Percentiles rank a stretch among this genome's conserved stretches.
phyloP scores from a whole-genome alignment of 345 rosid species.

The Sisymbrium irio region DNA sequence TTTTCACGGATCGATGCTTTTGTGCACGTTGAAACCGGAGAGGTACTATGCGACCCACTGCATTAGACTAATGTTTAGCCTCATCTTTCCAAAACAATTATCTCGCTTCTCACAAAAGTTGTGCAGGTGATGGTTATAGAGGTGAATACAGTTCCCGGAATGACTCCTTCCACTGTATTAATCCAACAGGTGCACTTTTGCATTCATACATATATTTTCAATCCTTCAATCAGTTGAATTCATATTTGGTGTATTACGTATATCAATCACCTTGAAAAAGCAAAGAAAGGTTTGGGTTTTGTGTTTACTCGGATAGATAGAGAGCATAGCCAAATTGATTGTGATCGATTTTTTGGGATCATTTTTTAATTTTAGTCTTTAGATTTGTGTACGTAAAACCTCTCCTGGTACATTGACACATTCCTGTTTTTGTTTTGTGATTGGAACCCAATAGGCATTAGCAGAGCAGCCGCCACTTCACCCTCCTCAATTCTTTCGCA shows the following conservation, averaged over 20 bases:
- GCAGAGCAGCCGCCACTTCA: conserved; percentile 80
- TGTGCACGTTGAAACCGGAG: conserved; percentile 83
- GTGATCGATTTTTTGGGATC: no score
- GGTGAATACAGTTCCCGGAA: conserved; percentile 94
- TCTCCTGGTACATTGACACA: not conserved
- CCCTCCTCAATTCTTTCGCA: conserved; percentile 77
- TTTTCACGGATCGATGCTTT: conserved; percentile 93
- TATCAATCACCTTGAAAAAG: not conserved
- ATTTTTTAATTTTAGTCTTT: not conserved
- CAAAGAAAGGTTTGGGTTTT: no score
- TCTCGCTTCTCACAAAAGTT: not conserved
- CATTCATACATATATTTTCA: not conserved
- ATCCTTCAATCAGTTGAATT: not conserved
- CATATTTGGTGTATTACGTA: not conserved
- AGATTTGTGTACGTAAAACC: not conserved
- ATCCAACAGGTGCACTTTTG: conserved; percentile 73
- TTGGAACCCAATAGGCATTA: conserved; percentile 55
- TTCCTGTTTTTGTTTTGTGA: conserved; percentile 14
- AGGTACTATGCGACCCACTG: conserved; percentile 45
- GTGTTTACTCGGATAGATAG: no score
- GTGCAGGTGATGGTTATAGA: conserved; percentile 79
- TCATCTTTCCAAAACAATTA: not conserved
- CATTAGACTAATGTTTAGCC: not conserved
- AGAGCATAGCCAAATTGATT: no score
- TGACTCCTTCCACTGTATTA: conserved; percentile 93